Evolutionary conservation across 176 grass and related monocot species (phyloP), one percentile per base, ranked within the genome.

Genomic region (Metroxylon sagu): DNA sequence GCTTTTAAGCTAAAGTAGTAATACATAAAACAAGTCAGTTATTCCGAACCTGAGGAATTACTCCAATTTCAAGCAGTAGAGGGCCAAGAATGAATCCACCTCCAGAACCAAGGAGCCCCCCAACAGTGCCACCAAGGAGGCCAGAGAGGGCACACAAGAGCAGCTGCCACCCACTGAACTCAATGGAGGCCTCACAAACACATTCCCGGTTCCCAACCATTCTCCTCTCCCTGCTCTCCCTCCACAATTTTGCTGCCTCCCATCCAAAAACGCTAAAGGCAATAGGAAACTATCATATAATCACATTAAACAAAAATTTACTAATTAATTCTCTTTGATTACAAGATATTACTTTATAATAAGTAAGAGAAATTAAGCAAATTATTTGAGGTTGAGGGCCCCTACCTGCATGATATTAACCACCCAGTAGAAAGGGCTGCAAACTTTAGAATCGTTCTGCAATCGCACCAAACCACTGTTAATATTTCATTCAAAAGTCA

Each of bases 71-170:
- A 5, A 99, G 94, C 23, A 98, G 88, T 56, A 99, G 94, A 14
- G 94, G 94, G 15, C 94, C 94, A 0, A 99, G 94, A 52, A 99
- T 89, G 64, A 99, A 98, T 7, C 94, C 94, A 0, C 94, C 94
- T 2, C 94, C 94, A 23, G 94, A 98, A 49, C 88, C 94, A 2
- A 98, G 79, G 62, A 98, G 82, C 12, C 94, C 94, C 17, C 94
- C 94, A 16, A 93, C 94, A 7, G 85, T 93, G 1, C 94, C 94
- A 4, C 94, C 94, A 3, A 98, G 71, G n/a, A 98, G 59, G 29
- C 94, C 82, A 17, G 88, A 89, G 4, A 89, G 80, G 27, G 94
- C 85, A 23, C 94, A 98, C 60, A 98, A 81, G 61, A 98, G 59
- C 54, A 98, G 67, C 67, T 98, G 94, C 60, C 64, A 61, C 15